Evolutionary conservation across 2,329 filamentous ascomycete genomes (phyloP), one percentile per base, ranked within the genome.

Genomic region (Fonsecaea multimorphosa): DNA sequence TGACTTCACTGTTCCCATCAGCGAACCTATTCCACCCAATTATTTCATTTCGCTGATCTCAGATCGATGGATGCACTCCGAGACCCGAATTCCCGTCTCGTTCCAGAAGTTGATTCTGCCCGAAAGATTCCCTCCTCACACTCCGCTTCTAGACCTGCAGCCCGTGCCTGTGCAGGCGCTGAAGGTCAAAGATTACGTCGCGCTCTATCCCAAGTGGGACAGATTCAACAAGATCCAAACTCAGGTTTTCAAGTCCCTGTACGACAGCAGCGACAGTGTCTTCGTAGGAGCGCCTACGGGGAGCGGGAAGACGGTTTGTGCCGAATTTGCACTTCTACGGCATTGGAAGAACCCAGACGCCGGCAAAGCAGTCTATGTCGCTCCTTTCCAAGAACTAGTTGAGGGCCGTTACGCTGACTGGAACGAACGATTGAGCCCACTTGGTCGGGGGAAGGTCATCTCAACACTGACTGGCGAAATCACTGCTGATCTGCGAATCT

Each of bases 171-270:
- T 97, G 31, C 88, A 92, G 52, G 93, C 94, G 0, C 80, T 99
- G 63, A 98, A 98, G 83, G 86, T 87, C 22, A 88, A 91, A 68
- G 93, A 96, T 68, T 97, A 91, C 73, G 85, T 90, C 66, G 85
- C 86, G 27, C 81, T 99, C 22, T 99, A 97, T 75, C 88, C 91
- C 2, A 84, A 90, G 32, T 96, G 92, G 88, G 85, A 88, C 63
- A 88, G 91, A 68, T 99, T 99, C 84, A 99, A 99, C 82, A 95
- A 95, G 77, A 91, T 99, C 12, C 96, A 99, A 78, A 97, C 95
- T 0, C 95, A 99, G 76, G 92, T 92, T 0, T 99, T 98, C 83
- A 97, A 97, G 75, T 93, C 93, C 1, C 82, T 99, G 0, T 98
- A 92, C 76, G 89, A 91, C 55, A 91, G 91, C 0, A 91, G 98